Base-by-base conservation (phyloP, 768 basidiomycete species). In the Tylopilus felleus region DNA sequence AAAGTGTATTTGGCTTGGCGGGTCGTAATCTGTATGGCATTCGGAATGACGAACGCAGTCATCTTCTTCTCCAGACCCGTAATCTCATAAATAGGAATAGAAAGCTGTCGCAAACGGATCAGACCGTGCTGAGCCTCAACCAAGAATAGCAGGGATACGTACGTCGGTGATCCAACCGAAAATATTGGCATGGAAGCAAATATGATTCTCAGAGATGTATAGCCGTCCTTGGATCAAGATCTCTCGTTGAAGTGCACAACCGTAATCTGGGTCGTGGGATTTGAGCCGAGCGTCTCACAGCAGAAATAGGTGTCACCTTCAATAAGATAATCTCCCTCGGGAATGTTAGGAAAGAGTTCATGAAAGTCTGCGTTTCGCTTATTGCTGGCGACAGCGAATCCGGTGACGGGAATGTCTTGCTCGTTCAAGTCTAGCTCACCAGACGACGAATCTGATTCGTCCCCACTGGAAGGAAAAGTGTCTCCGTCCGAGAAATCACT, bases 101-200 rank as follows among this genome's bases (percentile, higher is more conserved):
- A 85, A 59, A 95, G 77, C 93, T 95, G 68, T 47, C 59, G 16
- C 3, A 49, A 47, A 47, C 36, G 31, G 35, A 22, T 60, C 49
- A 62, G 57, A 51, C 51, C 22, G 44, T 9, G 49, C 42, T 52
- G 35, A 49, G 46, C 5, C 29, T 27, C 4, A 21, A 23, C 25
- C 52, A 10, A 25, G 28, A 42, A 49, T 25, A 17, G 31, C 45
- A 44, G 28, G 4, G 13, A 33, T 0, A 77, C 94, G 71, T 70
- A 96, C 95, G 67, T 96, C 86, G 27, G 96, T 98, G 46, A 97
- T 88, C 97, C 96, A 98, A 40, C 97, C 96, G 71, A 98, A 96
- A 41, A 98, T 98, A 67, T 98, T 98, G 40, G 97, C 96, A 63
- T 99, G 92, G 77, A 98, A 99, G 74, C 93, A 98, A n/a, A 98